These are phyloP conservation scores for Boletus sp. DNA, from an alignment of 768 basidiomycete species.

Conservation along the genomic window DNA sequence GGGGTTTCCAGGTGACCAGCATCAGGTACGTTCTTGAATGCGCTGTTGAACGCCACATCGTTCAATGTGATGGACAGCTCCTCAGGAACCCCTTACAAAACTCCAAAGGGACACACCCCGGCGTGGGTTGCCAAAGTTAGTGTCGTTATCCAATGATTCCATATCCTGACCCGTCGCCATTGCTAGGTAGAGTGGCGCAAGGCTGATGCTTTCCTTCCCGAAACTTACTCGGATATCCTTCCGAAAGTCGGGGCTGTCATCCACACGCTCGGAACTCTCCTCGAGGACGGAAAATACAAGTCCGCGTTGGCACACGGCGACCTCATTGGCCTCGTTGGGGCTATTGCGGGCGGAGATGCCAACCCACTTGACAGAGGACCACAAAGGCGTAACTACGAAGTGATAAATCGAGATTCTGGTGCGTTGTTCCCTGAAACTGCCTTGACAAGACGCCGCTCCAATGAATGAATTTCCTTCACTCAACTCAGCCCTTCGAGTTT, in stretches of 20 bases:
- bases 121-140: constrained; percentile 77
- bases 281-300: constrained; percentile 84
- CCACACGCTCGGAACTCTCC: constrained; percentile 88
- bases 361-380: constrained; percentile 60
- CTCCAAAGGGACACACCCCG: constrained; percentile 87
- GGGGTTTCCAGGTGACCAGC: constrained; percentile 84
- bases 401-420: constrained; percentile 90
- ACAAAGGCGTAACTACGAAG: constrained; percentile 59
- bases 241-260: constrained; percentile 73
- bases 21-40: constrained; percentile 55
- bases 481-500: constrained; percentile 62
- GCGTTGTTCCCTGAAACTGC: constrained; percentile 28
- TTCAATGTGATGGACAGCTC: constrained; percentile 47
- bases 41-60: not conserved
- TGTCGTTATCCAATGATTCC: constrained; percentile 5
- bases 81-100: constrained; percentile 80
- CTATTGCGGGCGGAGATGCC: constrained; percentile 40
- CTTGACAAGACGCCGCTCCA: not conserved
- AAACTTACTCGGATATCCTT: constrained; percentile 67
- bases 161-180: constrained; percentile 5
- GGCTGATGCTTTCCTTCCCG: constrained; percentile 78
- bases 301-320: constrained; percentile 58
- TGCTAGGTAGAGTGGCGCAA: constrained; percentile 81
- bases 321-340: constrained; percentile 47
- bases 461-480: constrained; percentile 11